phyloP scores from a whole-genome alignment of 2,329 filamentous ascomycete genomes.

The Curvularia verruculosa region DNA sequence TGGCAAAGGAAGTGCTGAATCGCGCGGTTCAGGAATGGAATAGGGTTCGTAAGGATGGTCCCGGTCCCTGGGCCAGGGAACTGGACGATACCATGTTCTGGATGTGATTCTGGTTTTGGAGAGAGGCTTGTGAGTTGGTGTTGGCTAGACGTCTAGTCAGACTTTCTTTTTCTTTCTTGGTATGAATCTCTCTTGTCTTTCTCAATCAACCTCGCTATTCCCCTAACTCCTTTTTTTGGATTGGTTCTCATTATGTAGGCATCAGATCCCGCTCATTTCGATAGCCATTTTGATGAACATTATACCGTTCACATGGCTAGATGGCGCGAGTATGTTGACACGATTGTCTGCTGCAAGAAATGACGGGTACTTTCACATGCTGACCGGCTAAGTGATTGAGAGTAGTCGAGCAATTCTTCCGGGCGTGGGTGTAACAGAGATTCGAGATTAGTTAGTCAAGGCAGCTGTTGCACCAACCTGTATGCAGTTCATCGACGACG shows the following conservation, averaged over 20 bases:
- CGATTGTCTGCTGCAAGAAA: not conserved
- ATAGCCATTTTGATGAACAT: not conserved
- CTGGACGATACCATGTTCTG: slow-evolving; percentile 14
- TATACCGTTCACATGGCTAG: not conserved
- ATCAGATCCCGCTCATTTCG: not conserved
- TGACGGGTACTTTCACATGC: not conserved
- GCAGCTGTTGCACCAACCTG: not conserved
- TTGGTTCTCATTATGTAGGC: not conserved
- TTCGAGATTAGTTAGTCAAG: not conserved
- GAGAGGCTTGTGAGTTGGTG: not conserved
- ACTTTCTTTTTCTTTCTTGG: not conserved
- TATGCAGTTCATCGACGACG: not conserved
- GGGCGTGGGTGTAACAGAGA: no score
- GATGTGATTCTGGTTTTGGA: slow-evolving; percentile 8
- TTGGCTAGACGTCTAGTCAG: not conserved
- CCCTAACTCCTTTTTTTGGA: not conserved
- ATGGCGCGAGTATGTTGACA: not conserved
- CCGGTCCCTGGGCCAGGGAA: slow-evolving; percentile 10
- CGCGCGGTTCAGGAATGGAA: not conserved
- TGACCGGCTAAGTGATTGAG: not conserved
- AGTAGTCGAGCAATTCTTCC: not conserved
- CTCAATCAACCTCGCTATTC: not conserved
- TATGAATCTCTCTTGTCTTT: not conserved
- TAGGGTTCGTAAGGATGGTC: slow-evolving; percentile 11
- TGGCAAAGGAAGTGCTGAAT: not conserved